phyloP scores from a whole-genome alignment of 2,329 filamentous ascomycete genomes.

The Fusarium sp. region DNA sequence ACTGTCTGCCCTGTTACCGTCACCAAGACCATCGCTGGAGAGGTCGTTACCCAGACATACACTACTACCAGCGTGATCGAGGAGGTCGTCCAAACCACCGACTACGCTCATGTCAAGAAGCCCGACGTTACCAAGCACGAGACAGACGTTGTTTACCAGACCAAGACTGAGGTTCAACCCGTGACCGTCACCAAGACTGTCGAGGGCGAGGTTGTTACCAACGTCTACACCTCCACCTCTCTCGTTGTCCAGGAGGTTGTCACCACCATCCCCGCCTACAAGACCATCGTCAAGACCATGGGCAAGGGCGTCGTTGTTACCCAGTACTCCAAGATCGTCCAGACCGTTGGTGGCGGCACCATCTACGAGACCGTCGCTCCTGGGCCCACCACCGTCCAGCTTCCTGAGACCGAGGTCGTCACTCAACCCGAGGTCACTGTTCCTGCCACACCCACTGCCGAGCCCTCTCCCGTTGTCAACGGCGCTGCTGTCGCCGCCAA shows the following conservation, averaged over 20 bases:
- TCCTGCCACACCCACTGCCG: conserved; percentile 35
- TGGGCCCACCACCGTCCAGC: conserved; percentile 46
- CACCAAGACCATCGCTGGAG: conserved; percentile 51
- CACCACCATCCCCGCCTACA: conserved; percentile 53
- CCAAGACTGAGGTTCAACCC: conserved; percentile 59
- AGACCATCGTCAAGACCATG: conserved; percentile 45
- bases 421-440: conserved; percentile 42
- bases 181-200: conserved; percentile 55
- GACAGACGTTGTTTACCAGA: conserved; percentile 53
- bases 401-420: conserved; percentile 44
- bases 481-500: conserved; percentile 50
- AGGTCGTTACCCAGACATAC: conserved; percentile 56
- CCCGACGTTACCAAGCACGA: conserved; percentile 55
- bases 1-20: conserved; percentile 58
- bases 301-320: conserved; percentile 41
- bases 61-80: conserved; percentile 47
- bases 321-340: conserved; percentile 45
- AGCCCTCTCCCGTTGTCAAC: conserved; percentile 45
- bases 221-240: conserved; percentile 45
- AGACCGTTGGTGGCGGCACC: conserved; percentile 46
- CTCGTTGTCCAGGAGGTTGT: conserved; percentile 53
- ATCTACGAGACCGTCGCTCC: conserved; percentile 49
- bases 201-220: conserved; percentile 40
- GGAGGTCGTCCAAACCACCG: conserved; percentile 49
- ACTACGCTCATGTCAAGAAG: conserved; percentile 52